Evolutionary conservation across 805 yeast genomes (phyloP).

Genomic region (Kuraishia hungarica): DNA sequence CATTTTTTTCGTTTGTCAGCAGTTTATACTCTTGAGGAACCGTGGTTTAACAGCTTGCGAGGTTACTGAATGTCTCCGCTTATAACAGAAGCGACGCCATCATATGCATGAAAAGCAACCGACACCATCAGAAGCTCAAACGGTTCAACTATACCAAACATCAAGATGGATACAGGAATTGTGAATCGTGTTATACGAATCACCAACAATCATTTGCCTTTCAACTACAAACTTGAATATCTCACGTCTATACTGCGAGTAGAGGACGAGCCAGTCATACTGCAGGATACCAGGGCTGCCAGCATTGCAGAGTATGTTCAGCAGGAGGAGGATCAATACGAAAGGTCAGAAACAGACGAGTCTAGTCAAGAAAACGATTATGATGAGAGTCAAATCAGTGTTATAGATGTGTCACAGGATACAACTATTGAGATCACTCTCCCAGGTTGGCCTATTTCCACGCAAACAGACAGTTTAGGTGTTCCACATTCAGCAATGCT

Average conservation of each 20-base stretch:
- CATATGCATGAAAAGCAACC: neutral
- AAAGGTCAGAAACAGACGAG: neutral
- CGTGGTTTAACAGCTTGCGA: too few species aligned
- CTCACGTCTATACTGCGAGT: neutral
- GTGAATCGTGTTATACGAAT: neutral
- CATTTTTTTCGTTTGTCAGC: too few species aligned
- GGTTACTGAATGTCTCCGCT: too few species aligned
- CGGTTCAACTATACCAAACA: neutral
- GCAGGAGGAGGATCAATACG: neutral
- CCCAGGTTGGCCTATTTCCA: conserved; percentile 2
- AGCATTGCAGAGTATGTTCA: conserved; percentile 1
- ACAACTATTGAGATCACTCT: conserved; percentile 4
- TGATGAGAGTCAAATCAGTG: neutral
- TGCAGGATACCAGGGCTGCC: conserved; percentile 2
- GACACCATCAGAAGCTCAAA: too few species aligned
- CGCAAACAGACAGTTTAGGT: neutral
- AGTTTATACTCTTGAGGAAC: too few species aligned
- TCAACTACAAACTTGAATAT: neutral
- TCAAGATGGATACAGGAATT: neutral
- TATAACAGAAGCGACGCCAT: too few species aligned
- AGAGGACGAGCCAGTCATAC: conserved; percentile 3
- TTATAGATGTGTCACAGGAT: neutral
- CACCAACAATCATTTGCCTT: neutral
- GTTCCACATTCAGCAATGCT: neutral
- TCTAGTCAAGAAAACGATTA: neutral